Evolutionary conservation across 192 early-diverging fungal genomes (phyloP).

Genomic region (Backusella morwellensis): DNA sequence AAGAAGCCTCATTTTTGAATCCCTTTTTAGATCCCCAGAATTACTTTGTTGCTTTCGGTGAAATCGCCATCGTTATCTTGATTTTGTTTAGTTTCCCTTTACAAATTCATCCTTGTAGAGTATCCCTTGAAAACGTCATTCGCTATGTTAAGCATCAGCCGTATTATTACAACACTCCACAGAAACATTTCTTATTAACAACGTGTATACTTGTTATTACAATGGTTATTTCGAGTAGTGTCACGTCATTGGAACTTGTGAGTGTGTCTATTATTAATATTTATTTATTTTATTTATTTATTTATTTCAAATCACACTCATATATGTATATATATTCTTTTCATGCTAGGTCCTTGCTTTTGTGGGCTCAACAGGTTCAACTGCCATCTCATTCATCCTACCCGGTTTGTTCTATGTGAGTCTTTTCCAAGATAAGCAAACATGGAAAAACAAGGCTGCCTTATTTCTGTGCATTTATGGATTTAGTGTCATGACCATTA

Average conservation of each 20-base stretch:
- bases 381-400: constrained; percentile 93
- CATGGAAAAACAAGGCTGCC: constrained; percentile 66
- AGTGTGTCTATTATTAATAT: neutral
- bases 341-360: constrained; percentile 64
- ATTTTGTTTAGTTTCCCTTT: constrained; percentile 92
- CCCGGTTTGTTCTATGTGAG: constrained; percentile 94
- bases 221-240: neutral
- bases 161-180: neutral
- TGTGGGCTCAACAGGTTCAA: constrained; percentile 96
- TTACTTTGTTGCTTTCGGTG: constrained; percentile 76
- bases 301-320: neutral
- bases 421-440: constrained; percentile 50
- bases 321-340: neutral
- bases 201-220: neutral
- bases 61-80: constrained; percentile 83
- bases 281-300: too few species aligned
- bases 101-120: constrained; percentile 90
- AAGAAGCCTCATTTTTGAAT: neutral
- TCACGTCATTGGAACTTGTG: neutral
- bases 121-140: constrained; percentile 85
- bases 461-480: constrained; percentile 66
- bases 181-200: neutral
- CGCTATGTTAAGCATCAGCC: constrained; percentile 19
- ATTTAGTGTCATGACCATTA: constrained; percentile 71
- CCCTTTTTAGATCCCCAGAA: constrained; percentile 57